A percentile compares a stretch with the other conserved stretches of the same genome.
phyloP scores from a whole-genome alignment of 345 rosid genomes.

The Linum lewisii region DNA sequence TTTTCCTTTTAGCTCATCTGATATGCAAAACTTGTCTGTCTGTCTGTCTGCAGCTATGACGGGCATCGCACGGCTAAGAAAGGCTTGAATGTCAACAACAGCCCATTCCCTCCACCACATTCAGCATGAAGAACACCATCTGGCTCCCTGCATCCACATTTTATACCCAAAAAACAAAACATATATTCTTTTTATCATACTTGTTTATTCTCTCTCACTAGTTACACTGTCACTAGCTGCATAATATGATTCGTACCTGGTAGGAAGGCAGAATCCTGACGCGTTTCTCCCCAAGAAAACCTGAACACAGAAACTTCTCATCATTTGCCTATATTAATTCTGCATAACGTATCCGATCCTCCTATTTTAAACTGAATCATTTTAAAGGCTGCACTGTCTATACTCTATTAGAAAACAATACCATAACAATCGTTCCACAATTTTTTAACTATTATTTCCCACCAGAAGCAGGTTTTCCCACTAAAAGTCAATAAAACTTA shows the following conservation, averaged over 20 bases:
- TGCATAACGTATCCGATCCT: too few species aligned
- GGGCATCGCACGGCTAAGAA: slow-evolving; percentile 28
- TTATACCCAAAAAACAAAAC: neutral
- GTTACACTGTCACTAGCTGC: too few species aligned
- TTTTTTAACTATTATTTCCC: too few species aligned
- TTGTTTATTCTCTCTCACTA: too few species aligned
- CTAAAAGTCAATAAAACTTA: slow-evolving; percentile 18
- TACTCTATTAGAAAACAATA: neutral
- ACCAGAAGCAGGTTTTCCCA: too few species aligned
- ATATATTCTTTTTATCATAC: neutral
- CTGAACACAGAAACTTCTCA: slow-evolving; percentile 16
- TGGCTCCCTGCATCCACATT: slow-evolving; percentile 41
- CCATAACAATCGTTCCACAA: too few species aligned
- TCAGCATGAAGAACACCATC: slow-evolving; percentile 62
- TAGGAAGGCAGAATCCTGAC: slow-evolving; percentile 29
- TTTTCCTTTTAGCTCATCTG: too few species aligned
- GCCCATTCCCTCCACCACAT: slow-evolving; percentile 42
- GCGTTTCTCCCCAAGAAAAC: slow-evolving; percentile 44
- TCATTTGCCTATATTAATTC: neutral
- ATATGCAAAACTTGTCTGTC: neutral
- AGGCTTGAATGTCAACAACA: slow-evolving; percentile 63
- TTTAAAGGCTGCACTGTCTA: too few species aligned
- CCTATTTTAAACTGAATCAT: too few species aligned
- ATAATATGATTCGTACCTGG: slow-evolving; percentile 24
- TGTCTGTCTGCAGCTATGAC: too few species aligned